Base-by-base conservation (phyloP, 139 green algal species). In the Microglena sp. region DNA sequence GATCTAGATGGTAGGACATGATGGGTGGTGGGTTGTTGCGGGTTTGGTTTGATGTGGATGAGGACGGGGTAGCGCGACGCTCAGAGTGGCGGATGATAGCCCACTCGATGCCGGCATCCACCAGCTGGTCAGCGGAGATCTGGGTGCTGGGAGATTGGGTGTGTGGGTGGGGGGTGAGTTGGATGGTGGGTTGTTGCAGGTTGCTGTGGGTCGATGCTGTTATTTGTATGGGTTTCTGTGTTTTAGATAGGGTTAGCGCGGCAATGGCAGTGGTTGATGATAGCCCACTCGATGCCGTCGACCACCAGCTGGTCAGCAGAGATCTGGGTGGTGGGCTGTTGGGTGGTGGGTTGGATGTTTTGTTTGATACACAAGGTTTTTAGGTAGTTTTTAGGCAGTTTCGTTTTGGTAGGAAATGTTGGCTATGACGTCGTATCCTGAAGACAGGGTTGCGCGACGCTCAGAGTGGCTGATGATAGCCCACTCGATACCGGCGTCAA, bases 391-490 rank as follows among this genome's bases (percentile, higher is more conserved):
- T n/a, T n/a, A n/a, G n/a, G n/a, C n/a, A n/a, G n/a, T n/a, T n/a
- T n/a, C n/a, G n/a, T n/a, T n/a, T 62, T 92, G 84, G 74, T 92
- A 93, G 58, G 64, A 85, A 79, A 98, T 93, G 34, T 83, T 82
- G 62, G 83, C 83, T 15, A 97, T 62, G 0, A 50, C 15, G 40
- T 18, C 40, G 40, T 50, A 50, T 11, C 40, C 40, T 18, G 40
- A 50, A 11, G 11, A 11, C 15, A 18, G 40, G 15, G 40, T 50
- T 18, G 77, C 56, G 33, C 92, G 77, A 22, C 94, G 78, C 80
- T 99, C 94, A 21, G 78, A 92, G 80, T 99, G 94, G 18, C 94
- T 93, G n/a, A 95, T 82, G 65, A 99, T 95, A 2, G 97, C 90
- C 93, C 93, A 99, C 3, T 78, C 74, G 33, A 94, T 76, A 30